Base-by-base conservation (phyloP, 73 alveolate species). In the Tetrahymena thermophila region DNA sequence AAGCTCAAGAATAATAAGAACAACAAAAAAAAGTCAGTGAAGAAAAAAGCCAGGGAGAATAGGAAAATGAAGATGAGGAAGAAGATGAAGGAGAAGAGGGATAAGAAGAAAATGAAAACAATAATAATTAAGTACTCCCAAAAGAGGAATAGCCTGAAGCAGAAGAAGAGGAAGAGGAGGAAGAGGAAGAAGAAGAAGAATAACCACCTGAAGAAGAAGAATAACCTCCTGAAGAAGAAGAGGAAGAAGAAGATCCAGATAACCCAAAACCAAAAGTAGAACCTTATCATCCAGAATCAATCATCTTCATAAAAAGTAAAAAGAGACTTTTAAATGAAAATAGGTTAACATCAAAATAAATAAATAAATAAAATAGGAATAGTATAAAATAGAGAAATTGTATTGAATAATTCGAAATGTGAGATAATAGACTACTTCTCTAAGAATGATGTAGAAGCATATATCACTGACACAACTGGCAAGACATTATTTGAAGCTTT, bases 191-290 rank as follows among this genome's bases (percentile, higher is more conserved):
- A n/a, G n/a, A 97, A 94, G 96, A 94, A 94, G 97, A 96, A 55
- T 96, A 97, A n/a, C 96, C 98, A 83, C 96, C 97, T 85, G 97
- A 97, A 85, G 95, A 96, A 35, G 97, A 97, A 56, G 97, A 95
- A 93, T 97, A 96, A 44, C 96, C 96, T 94, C 98, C 97, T 35
- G 97, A 97, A 94, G 96, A 96, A 93, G 95, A 95, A 96, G 97
- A 96, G 38, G 98, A 96, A 89, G 96, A 97, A 34, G 94, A 96
- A 95, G 98, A 98, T 85, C 96, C 96, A 84, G 95, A 97, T 55
- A 97, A 96, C 93, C 95, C 98, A 17, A 96, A 96, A 85, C 98
- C 98, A 0, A 96, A 94, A 34, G 94, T 96, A 93, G 96, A 96
- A 96, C 94, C 98, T 7, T 96, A 96, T 71, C 94, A 95, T 23